Conservation (phyloP, 306 rosid species). For the Phaseolus lunatus region DNA sequence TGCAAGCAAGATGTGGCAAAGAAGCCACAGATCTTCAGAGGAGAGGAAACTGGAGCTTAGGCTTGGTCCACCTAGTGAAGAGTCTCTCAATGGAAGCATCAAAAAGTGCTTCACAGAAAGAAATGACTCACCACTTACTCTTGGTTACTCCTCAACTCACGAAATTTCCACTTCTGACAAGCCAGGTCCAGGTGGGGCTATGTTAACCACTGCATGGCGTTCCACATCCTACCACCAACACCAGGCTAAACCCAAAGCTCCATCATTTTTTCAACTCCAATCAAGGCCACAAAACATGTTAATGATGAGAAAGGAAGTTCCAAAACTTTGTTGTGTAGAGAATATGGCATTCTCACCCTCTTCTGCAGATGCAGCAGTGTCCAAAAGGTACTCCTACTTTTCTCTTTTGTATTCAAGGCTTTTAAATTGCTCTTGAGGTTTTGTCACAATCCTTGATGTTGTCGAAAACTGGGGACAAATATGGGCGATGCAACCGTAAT, state of each 20-base stretch:
- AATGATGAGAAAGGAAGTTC: slow-evolving; percentile 45
- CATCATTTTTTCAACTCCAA: slow-evolving; percentile 58
- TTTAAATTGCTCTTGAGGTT: not conserved
- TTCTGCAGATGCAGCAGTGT: slow-evolving; percentile 63
- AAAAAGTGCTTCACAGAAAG: slow-evolving; percentile 46
- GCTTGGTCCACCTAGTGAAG: slow-evolving; percentile 90
- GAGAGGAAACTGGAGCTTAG: slow-evolving; percentile 82
- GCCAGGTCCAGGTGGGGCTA: slow-evolving; percentile 14
- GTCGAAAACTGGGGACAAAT: not conserved
- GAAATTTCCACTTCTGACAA: slow-evolving; percentile 44
- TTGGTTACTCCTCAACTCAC: slow-evolving; percentile 55
- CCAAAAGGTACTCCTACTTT: slow-evolving; percentile 68
- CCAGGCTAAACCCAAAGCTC: slow-evolving; percentile 47
- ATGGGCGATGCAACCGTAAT: too few relatives aligned
- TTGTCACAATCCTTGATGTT: not conserved
- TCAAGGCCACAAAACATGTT: slow-evolving; percentile 52
- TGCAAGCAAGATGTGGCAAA: slow-evolving; percentile 45
- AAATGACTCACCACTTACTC: slow-evolving; percentile 57
- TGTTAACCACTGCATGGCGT: slow-evolving; percentile 1
- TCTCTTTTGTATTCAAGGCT: not conserved
- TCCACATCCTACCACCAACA: slow-evolving; percentile 46
- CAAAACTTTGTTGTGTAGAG: slow-evolving; percentile 62
- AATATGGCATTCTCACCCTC: slow-evolving; percentile 60
- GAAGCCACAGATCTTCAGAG: slow-evolving; percentile 59
- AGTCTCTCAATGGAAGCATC: slow-evolving; percentile 46